phyloP scores from a whole-genome alignment of 805 yeast species.

The Wickerhamiella kurtzmanii region DNA sequence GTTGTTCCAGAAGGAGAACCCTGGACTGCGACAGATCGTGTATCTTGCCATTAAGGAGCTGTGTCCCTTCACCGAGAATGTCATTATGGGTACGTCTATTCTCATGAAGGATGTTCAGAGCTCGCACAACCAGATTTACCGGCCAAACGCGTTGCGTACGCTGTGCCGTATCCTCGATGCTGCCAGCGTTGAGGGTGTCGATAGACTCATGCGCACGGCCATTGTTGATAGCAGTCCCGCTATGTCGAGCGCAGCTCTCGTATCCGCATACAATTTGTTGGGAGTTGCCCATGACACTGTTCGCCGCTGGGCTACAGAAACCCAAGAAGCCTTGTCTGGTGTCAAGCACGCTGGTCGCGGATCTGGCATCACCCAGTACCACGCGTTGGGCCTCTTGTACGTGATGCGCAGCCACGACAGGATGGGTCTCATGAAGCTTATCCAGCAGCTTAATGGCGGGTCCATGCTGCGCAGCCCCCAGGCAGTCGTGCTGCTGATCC shows the following conservation, averaged over 20 bases:
- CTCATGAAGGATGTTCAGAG: conserved; percentile 95
- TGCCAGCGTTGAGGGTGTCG: conserved; percentile 78
- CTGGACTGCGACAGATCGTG: conserved; percentile 78
- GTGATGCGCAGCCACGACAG: conserved; percentile 81
- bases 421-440: conserved; percentile 84
- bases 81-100: conserved; percentile 93
- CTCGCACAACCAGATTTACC: conserved; percentile 48
- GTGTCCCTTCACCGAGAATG: conserved; percentile 72
- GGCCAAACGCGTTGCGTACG: conserved; percentile 91
- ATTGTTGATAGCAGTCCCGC: conserved; percentile 83
- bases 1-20: conserved; percentile 83
- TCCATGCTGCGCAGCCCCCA: conserved; percentile 59
- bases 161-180: conserved; percentile 78
- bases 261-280: conserved; percentile 76
- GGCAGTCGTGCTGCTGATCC: conserved; percentile 73
- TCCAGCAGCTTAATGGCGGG: conserved; percentile 55
- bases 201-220: conserved; percentile 81
- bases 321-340: conserved; percentile 64
- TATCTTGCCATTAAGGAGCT: conserved; percentile 90
- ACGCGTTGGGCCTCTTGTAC: conserved; percentile 83
- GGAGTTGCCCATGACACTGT: conserved; percentile 87
- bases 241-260: conserved; percentile 86
- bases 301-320: conserved; percentile 85
- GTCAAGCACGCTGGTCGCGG: conserved; percentile 21
- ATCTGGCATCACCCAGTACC: conserved; percentile 74